These are phyloP conservation scores for Paraphaeosphaeria minitans DNA, from an alignment of 2,329 filamentous ascomycete genomes.

Conservation along the genomic window DNA sequence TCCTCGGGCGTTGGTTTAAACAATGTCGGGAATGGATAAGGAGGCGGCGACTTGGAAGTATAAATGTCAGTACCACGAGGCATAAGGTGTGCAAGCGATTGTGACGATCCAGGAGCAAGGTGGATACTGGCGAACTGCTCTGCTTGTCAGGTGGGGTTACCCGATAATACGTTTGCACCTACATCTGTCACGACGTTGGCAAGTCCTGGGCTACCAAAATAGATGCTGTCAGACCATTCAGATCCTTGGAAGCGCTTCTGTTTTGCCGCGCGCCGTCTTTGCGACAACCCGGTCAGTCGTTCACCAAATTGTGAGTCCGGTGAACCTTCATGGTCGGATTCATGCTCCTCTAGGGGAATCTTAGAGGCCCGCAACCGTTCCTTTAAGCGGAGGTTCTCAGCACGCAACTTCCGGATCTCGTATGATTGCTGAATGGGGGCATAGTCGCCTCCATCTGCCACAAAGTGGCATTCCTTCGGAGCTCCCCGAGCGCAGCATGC, in stretches of 20 bases:
- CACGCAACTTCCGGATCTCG: conserved; percentile 53
- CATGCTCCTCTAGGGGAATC: conserved; percentile 47
- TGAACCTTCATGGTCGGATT: conserved; percentile 31
- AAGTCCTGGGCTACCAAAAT: conserved; percentile 57
- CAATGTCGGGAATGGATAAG: conserved; percentile 54
- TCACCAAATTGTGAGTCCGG: conserved; percentile 29
- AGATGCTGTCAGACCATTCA: conserved; percentile 53
- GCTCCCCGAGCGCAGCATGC: conserved; percentile 55
- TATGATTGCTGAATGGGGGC: conserved; percentile 55
- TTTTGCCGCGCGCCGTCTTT: conserved; percentile 29
- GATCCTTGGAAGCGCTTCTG: conserved; percentile 48
- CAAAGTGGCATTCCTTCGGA: conserved; percentile 55
- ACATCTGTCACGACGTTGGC: conserved; percentile 56
- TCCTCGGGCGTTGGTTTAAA: conserved; percentile 44
- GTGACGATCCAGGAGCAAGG: conserved; percentile 34
- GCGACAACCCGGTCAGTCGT: conserved; percentile 23
- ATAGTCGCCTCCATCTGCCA: conserved; percentile 54
- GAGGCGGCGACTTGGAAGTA: conserved; percentile 37
- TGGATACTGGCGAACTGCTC: conserved; percentile 52
- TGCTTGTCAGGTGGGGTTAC: conserved; percentile 21
- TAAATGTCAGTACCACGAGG: conserved; percentile 53
- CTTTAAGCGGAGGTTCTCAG: conserved; percentile 53
- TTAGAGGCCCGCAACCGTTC: conserved; percentile 46
- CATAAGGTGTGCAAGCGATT: conserved; percentile 52
- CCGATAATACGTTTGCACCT: conserved; percentile 15